Evolutionary conservation across 257 asterid genomes (phyloP).

Genomic region (Solanum microdontum): DNA sequence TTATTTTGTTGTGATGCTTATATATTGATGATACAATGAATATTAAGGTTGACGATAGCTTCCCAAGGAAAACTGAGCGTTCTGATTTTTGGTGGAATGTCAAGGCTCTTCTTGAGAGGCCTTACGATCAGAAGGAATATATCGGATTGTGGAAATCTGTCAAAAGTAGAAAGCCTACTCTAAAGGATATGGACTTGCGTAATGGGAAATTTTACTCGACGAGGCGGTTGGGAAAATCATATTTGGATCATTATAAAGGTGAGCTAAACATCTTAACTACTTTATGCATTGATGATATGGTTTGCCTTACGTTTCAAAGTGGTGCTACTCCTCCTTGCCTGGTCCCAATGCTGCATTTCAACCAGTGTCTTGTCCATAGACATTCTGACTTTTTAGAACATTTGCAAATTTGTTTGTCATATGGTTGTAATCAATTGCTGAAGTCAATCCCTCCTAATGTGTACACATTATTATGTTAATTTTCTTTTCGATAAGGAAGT

Average conservation of each 20-base stretch:
- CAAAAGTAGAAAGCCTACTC: background rate
- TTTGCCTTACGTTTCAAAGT: background rate
- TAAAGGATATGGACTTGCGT: background rate
- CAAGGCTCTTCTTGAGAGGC: conserved; percentile 1
- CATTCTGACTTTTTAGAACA: background rate
- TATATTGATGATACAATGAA: background rate
- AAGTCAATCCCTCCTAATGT: background rate
- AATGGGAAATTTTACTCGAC: background rate
- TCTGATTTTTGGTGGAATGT: conserved; percentile 1
- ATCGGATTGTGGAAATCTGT: background rate
- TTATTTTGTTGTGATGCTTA: background rate
- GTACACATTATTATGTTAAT: background rate
- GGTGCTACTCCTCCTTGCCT: background rate
- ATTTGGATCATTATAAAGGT: background rate
- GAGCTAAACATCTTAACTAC: background rate
- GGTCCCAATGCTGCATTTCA: background rate
- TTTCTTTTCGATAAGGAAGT: background rate
- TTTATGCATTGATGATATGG: background rate
- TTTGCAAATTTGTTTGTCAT: background rate
- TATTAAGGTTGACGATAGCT: background rate
- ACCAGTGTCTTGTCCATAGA: background rate
- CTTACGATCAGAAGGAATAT: background rate
- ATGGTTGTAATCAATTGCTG: background rate
- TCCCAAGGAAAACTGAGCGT: background rate
- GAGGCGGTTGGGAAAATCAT: background rate